Base-by-base conservation (phyloP, 2,329 filamentous ascomycete genomes). In the Xylariaceae sp. region DNA sequence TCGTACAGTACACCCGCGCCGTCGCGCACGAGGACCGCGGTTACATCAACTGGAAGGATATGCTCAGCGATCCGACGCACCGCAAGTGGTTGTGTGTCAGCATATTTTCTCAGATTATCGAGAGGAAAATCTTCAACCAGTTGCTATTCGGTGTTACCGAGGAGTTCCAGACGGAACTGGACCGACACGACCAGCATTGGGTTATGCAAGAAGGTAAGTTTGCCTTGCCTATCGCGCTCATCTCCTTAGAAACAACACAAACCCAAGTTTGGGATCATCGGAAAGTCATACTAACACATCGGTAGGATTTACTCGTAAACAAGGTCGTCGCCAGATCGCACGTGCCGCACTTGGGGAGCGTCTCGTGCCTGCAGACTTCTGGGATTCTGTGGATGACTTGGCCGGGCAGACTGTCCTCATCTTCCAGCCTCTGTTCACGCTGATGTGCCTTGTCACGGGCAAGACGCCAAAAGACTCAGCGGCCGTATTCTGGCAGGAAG, bases 81-180 rank as follows among this genome's bases (percentile, higher is more conserved):
- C 68, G 76, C 12, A 68, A 66, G 53, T 74, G 67, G 61, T 61
- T 79, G 19, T 66, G 75, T 14, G 66, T 69, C 47, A 75, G 73
- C 1, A 64, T 79, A 6, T 44, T 79, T 8, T 67, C 67, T 3
- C 74, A 74, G 65, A 63, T 75, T 36, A 65, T 79, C 46, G 70
- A 78, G 58, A 71, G 68, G 58, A 67, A 69, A 16, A 73, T 79
- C 24, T 76, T 76, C 53, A 69, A 69, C 33, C 67, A 71, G 34
- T 63, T 78, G 36, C 61, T 79, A 1, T 79, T 79, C 56, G 77
- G 78, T 26, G 76, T 71, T 4, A 61, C 58, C 2, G n/a, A 64
- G 3, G 2, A n/a, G 2, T 65, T 69, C 53, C 60, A 61, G 41
- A 26, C 51, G 0, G 67, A 71, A 47, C 63, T 79, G 19, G 56